Evolutionary conservation across 129 eudicot species (phyloP), one percentile per base, ranked within the genome.

Genomic region (Gnaphalium uliginosum): DNA sequence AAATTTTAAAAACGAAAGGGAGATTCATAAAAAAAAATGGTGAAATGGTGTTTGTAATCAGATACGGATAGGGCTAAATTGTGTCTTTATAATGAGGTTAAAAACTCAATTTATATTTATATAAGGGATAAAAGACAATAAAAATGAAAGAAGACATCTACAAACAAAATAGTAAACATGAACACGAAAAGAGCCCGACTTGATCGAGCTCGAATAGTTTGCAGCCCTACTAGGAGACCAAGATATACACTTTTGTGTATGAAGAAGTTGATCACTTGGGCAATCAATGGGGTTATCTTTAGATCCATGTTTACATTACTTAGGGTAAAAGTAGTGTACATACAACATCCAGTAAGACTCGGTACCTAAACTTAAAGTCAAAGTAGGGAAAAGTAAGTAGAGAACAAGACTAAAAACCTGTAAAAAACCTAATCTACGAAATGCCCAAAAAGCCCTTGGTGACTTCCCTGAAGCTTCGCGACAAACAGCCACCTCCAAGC

Each of bases 391-490:
- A 15, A 21, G 67, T 63, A 22, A 58, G 39, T 63, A 26, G 24
- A 50, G 21, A 50, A 60, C 43, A 24, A 21, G 19, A 24, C 41
- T 57, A 21, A 39, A 26, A 37, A 93, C 99, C 97, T 83, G 96
- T 78, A 94, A 86, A 78, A 76, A 95, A 30, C 99, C 99, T 82
- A 95, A 64, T 75, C 97, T 86, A 14, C 90, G 87, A 71, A 86
- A 89, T 68, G 99, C 97, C 99, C 99, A 95, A 84, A 89, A 95
- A 43, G 99, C 97, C 87, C 94, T 87, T 50, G 99, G 95, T 21
- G 99, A 91, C 86, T 89, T 95, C 54, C 84, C 86, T 18, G 92
- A 82, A 78, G 96, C 97, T 70, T 91, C 97, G 24, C 84, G 83
- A 65, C 99, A 95, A 22, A 91, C 87, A 51, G 94, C 80, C 63